Base-by-base conservation (phyloP, 2,329 filamentous ascomycete species). In the Dendryphion nanum region DNA sequence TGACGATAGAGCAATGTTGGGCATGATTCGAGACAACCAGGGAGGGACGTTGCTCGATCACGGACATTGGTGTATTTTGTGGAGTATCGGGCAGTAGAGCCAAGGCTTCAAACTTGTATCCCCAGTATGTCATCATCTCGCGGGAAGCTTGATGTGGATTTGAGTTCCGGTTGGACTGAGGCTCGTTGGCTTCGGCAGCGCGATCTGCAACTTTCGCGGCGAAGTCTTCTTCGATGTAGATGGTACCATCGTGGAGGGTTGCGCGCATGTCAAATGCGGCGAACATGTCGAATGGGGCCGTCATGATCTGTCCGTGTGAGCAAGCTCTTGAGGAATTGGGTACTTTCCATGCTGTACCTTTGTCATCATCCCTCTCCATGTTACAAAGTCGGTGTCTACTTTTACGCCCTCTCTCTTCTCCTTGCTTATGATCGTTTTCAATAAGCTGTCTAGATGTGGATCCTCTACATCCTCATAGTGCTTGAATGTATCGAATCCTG, bases 351-450 rank as follows among this genome's bases (percentile, higher is more conserved):
- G 12, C n/a, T 20, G 37, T 61, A 90, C 89, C 77, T 96, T 98
- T 46, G 93, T 97, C 84, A 98, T 90, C 89, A 97, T 96, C 24
- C 93, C 93, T 56, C 93, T 77, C 91, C 91, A 98, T 2, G 91
- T 97, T 35, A 97, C 76, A 31, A 97, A 64, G 53, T 95, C 82
- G 2, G 85, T 84, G 44, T 89, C 82, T 20, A 84, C 82, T 57
- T 77, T 83, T 55, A 79, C 75, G 2, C 79, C 77, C 1, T 76
- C 79, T 48, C 81, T 74, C 61, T 82, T 74, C 67, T 97, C 93
- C 49, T 87, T 75, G 18, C 78, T 76, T 33, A 82, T 73, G 31
- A 98, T 80, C 1, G 89, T 84, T 43, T 80, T 82, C 16, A 98
- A 72, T 19, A 98, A 72, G 44, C 85, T 85, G 39, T 94, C 86